Evolutionary conservation across 1,139 yeast species (phyloP).

Genomic region (Eremothecium cymbalariae): DNA sequence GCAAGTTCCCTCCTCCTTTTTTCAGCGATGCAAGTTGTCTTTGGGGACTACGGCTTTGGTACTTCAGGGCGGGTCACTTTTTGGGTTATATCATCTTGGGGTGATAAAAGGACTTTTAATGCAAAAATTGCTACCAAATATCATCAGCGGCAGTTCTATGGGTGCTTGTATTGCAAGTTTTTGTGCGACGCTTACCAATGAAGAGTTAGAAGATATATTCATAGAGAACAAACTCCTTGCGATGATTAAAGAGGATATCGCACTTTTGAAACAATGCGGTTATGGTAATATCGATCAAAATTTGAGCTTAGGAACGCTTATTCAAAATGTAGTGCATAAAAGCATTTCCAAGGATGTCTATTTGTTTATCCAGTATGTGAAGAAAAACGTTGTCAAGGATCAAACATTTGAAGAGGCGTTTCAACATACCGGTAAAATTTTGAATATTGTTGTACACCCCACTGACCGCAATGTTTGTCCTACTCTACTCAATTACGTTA

Average conservation of each 20-base stretch:
- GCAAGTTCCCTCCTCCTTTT: conserved; percentile 65
- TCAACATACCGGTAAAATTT: conserved; percentile 69
- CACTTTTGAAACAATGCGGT: conserved; percentile 41
- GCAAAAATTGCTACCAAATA: conserved; percentile 69
- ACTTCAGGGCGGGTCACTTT: conserved; percentile 87
- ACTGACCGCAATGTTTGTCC: conserved; percentile 59
- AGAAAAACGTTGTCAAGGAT: conserved; percentile 63
- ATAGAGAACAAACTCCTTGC: conserved; percentile 33
- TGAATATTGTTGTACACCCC: conserved; percentile 86
- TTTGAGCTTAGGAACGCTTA: conserved; percentile 55
- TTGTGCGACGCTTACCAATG: conserved; percentile 56
- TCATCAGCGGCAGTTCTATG: conserved; percentile 88
- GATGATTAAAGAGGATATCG: conserved; percentile 31
- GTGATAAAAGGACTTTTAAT: conserved; percentile 74
- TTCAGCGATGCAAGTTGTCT: conserved; percentile 83
- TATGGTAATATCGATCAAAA: conserved; percentile 52
- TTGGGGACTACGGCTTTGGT: conserved; percentile 86
- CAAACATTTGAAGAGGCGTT: conserved; percentile 92
- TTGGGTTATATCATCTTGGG: conserved; percentile 90
- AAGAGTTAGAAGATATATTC: conserved; percentile 29
- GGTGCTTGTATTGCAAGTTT: conserved; percentile 90
- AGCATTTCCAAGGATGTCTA: conserved; percentile 83
- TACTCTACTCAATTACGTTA: conserved; percentile 73
- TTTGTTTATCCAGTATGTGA: conserved; percentile 68
- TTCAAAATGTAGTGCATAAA: conserved; percentile 59